These are phyloP conservation scores for Amanita thiersii DNA, from an alignment of 768 basidiomycete genomes.

Conservation along the genomic window DNA sequence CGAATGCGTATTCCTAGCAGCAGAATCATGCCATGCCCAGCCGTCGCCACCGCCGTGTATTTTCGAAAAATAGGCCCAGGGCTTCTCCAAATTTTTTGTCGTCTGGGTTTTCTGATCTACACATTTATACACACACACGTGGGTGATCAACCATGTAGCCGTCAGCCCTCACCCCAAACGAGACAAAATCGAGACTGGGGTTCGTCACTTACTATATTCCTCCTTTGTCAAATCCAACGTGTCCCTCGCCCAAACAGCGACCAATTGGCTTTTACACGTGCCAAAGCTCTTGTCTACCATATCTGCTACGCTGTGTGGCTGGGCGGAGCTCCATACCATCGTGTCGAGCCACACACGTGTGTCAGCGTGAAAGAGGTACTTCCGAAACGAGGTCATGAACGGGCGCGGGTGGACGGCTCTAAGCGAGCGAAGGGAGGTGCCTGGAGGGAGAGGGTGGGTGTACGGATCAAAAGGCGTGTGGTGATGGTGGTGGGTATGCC, in stretches of 20 bases:
- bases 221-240: slow-evolving; percentile 55
- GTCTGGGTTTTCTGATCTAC: slow-evolving; percentile 44
- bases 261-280: slow-evolving; percentile 27
- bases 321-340: slow-evolving; percentile 87
- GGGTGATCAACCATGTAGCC: too few relatives aligned
- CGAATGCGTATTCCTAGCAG: slow-evolving; percentile 28
- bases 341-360: slow-evolving; percentile 69
- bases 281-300: slow-evolving; percentile 67
- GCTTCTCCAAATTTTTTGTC: slow-evolving; percentile 66
- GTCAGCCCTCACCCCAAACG: too few relatives aligned
- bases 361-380: slow-evolving; percentile 53
- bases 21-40: slow-evolving; percentile 3
- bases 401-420: slow-evolving; percentile 50
- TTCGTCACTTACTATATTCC: slow-evolving; percentile 58
- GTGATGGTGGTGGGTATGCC: too few relatives aligned
- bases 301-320: slow-evolving; percentile 67
- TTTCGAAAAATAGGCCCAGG: slow-evolving; percentile 47
- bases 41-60: slow-evolving; percentile 3
- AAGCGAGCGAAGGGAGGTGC: slow-evolving; percentile 17
- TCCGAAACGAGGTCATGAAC: slow-evolving; percentile 51
- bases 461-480: slow-evolving; percentile 13
- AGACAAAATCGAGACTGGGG: too few relatives aligned
- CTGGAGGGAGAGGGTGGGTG: slow-evolving; percentile 17
- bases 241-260: slow-evolving; percentile 75
- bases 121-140: slow-evolving; percentile 1